Evolutionary conservation across 1,284 basidiomycete species (phyloP), one percentile per base, ranked within the genome.

Genomic region (Golubevia sp.): DNA sequence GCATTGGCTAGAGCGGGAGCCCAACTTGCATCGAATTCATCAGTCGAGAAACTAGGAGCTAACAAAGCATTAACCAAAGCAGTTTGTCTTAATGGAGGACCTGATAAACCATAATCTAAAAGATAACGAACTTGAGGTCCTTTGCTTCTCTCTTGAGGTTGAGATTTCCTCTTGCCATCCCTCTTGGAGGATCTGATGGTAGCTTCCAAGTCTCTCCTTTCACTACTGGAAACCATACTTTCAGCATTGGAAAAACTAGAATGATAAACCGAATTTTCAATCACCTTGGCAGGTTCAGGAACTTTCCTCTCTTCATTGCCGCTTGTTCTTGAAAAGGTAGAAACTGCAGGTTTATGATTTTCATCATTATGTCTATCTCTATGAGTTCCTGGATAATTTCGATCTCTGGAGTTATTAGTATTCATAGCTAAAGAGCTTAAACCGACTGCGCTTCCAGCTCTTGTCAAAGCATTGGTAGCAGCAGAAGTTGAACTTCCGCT

Each of bases 71-170:
- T 69, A 21, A 68, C 70, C 11, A 79, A 59, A 21, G 57, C 51
- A 6, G 63, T 70, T 61, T 74, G 70, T 56, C 74, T 73, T 58
- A 82, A 71, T 8, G 79, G 74, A 30, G 79, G 79, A 6, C 79
- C 79, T 24, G 76, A 72, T 30, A 82, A 68, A 7, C 71, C 79
- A 51, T 74, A 80, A n/a, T 67, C 71, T 62, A 77, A 67, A 51
- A 82, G 68, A 62, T 82, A 82, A 30, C 79, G 69, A 50, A 76
- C 65, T n/a, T 25, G 49, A n/a, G 44, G 55, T 1, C 44, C 55
- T 20, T 48, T 49, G 8, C 30, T 27, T 21, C 49, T 58, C 4
- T 30, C 49, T 26, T 34, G 26, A 7, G 27, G 56, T 2, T 26
- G 11, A 34, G 52, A 58, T 26, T 48, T 51, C n/a, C 52, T 44